Evolutionary conservation across 805 yeast species (phyloP).

Genomic region (Yarrowia divulgata): DNA sequence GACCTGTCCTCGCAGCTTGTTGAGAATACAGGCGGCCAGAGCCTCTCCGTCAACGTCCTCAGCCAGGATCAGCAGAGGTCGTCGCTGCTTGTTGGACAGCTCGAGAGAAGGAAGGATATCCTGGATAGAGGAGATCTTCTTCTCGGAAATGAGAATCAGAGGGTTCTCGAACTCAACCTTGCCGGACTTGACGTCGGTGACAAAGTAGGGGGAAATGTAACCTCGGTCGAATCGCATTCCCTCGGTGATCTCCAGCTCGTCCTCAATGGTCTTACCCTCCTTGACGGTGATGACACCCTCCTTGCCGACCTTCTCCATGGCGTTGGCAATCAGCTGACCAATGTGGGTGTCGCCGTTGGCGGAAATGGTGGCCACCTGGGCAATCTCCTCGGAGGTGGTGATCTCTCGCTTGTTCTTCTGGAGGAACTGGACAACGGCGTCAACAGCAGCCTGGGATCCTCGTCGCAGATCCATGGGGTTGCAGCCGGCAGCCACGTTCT

Average conservation of each 20-base stretch:
- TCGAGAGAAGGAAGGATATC: constrained; percentile 93
- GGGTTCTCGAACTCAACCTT: constrained; percentile 97
- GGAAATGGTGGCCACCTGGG: constrained; percentile 97
- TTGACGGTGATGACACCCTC: constrained; percentile 98
- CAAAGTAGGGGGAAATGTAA: constrained; percentile 94
- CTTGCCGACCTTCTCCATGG: constrained; percentile 98
- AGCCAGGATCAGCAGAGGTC: constrained; percentile 91
- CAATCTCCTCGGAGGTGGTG: constrained; percentile 92
- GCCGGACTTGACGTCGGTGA: constrained; percentile 88
- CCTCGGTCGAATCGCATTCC: constrained; percentile 99
- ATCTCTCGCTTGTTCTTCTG: constrained; percentile 88
- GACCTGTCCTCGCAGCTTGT: constrained; percentile 97
- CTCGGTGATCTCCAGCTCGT: constrained; percentile 94
- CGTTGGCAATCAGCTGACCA: constrained; percentile 88
- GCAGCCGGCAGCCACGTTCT: constrained; percentile 98
- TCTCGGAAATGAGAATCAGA: constrained; percentile 83
- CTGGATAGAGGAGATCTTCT: constrained; percentile 88
- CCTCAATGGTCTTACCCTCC: constrained; percentile 96
- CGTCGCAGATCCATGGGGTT: constrained; percentile 98
- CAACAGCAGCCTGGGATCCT: constrained; percentile 97
- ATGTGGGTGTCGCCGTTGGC: constrained; percentile 96
- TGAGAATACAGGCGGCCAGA: constrained; percentile 94
- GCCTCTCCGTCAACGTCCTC: constrained; percentile 99
- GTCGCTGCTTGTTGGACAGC: constrained; percentile 88
- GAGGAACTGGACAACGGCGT: constrained; percentile 85